A percentile compares a stretch with the other conserved stretches of the same genome.
These are phyloP conservation scores for Cicer chorassanicum DNA, from an alignment of 306 rosid species.

Conservation along the genomic window DNA sequence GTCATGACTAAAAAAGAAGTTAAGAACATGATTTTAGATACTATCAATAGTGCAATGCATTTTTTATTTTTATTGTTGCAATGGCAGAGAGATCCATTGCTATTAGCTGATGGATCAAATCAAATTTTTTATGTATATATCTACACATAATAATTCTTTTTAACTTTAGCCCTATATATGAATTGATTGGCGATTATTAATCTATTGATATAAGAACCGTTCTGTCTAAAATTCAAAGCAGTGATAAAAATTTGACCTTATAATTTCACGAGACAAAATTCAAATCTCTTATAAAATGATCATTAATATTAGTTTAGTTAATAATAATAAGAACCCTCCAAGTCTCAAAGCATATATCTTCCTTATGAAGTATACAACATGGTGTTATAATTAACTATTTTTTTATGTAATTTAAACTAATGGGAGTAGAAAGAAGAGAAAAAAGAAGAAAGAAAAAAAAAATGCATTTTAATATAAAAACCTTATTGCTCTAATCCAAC, in stretches of 20 bases:
- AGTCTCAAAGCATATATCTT: background rate
- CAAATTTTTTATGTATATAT: background rate
- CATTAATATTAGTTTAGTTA: too few relatives aligned
- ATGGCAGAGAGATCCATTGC: background rate
- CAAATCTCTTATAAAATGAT: too few relatives aligned
- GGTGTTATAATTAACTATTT: too few relatives aligned
- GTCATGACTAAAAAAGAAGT: slow-evolving; percentile 4
- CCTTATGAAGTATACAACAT: background rate
- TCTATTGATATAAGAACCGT: background rate
- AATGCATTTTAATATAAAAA: background rate
- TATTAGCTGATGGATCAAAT: slow-evolving; percentile 5
- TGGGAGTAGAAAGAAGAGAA: background rate
- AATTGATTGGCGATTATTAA: background rate
- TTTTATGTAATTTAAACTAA: too few relatives aligned
- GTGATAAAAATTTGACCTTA: too few relatives aligned
- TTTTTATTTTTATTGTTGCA: slow-evolving; percentile 24
- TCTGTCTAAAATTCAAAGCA: too few relatives aligned
- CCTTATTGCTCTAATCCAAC: slow-evolving; percentile 10
- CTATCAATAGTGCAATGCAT: slow-evolving; percentile 24
- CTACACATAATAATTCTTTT: background rate
- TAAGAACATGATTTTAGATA: slow-evolving; percentile 18
- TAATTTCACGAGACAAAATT: too few relatives aligned
- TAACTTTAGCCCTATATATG: background rate
- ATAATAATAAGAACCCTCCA: background rate
- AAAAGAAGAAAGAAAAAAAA: background rate